phyloP scores from a whole-genome alignment of 2,329 filamentous ascomycete species.

The Aureobasidium sp. region DNA sequence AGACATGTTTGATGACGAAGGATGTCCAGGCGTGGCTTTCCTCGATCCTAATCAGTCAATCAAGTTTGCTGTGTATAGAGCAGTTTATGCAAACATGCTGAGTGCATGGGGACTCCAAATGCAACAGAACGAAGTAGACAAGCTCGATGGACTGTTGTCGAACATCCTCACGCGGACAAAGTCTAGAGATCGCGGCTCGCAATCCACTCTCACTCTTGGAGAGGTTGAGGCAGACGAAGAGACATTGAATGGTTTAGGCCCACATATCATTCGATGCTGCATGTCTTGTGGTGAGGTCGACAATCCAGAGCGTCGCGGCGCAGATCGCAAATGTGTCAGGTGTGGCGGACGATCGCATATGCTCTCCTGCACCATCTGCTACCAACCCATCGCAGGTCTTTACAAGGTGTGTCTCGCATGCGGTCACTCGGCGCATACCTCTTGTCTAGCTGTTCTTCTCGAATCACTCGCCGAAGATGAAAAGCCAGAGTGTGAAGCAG shows the following conservation, averaged over 20 bases:
- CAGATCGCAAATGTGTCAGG: constrained; percentile 5
- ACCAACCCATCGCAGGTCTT: constrained; percentile 15
- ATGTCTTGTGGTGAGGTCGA: constrained; percentile 10
- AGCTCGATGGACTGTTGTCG: constrained; percentile 40
- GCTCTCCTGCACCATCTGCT: constrained; percentile 16
- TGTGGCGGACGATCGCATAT: constrained; percentile 4
- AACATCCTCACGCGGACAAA: constrained; percentile 23
- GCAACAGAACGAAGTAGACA: constrained; percentile 50
- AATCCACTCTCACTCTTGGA: constrained; percentile 14
- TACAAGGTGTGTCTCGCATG: constrained; percentile 17
- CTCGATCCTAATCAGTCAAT: constrained; percentile 41
- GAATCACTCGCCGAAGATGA: constrained; percentile 9
- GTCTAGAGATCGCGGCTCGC: constrained; percentile 4
- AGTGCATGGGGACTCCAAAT: constrained; percentile 50
- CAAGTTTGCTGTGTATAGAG: constrained; percentile 46
- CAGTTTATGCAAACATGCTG: constrained; percentile 50
- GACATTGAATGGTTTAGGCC: background rate
- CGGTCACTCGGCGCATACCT: constrained; percentile 15
- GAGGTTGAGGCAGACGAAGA: background rate
- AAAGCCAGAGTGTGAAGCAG: constrained; percentile 15
- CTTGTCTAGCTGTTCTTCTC: constrained; percentile 13
- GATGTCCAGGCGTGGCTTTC: constrained; percentile 38
- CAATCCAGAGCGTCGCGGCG: background rate
- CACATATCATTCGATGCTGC: constrained; percentile 14
- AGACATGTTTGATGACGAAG: constrained; percentile 47